Conservation (phyloP, 2,329 filamentous ascomycete genomes). For the Colletotrichum sp. region DNA sequence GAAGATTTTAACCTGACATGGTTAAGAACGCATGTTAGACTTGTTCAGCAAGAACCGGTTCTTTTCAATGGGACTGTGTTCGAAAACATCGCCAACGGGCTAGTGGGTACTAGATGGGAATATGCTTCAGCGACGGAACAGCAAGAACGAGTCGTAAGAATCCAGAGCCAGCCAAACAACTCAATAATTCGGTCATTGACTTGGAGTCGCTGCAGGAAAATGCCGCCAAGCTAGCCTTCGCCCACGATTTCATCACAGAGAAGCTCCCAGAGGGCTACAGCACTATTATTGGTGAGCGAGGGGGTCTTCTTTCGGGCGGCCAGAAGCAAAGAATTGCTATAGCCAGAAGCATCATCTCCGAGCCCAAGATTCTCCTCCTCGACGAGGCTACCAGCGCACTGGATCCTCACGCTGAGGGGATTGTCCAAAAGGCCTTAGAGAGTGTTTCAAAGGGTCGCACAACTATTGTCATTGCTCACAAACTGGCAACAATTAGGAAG, state of each 20-base stretch:
- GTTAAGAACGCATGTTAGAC: conserved; percentile 32
- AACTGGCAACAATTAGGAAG: conserved; percentile 45
- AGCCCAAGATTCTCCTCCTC: conserved; percentile 65
- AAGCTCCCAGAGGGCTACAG: conserved; percentile 25
- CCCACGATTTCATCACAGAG: conserved; percentile 26
- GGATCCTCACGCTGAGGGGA: conserved; percentile 43
- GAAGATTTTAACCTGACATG: conserved; percentile 30
- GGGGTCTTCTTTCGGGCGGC: conserved; percentile 49
- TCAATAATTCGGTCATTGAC: neutral
- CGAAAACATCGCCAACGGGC: conserved; percentile 28
- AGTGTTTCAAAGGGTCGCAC: conserved; percentile 60
- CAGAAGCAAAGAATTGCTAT: conserved; percentile 71
- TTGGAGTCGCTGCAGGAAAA: conserved; percentile 41
- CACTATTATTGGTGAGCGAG: conserved; percentile 27
- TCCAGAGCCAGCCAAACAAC: neutral
- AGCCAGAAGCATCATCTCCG: conserved; percentile 65
- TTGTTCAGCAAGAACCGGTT: conserved; percentile 32
- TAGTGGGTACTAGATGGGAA: conserved; percentile 20
- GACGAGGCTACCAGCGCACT: conserved; percentile 70
- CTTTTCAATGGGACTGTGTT: conserved; percentile 26
- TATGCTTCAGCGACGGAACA: neutral
- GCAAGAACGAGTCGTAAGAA: neutral
- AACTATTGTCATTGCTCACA: conserved; percentile 67
- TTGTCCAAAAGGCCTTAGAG: conserved; percentile 60
- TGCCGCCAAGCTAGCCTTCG: conserved; percentile 25